phyloP scores from a whole-genome alignment of 805 yeast genomes.

The Pichia cabralensis region DNA sequence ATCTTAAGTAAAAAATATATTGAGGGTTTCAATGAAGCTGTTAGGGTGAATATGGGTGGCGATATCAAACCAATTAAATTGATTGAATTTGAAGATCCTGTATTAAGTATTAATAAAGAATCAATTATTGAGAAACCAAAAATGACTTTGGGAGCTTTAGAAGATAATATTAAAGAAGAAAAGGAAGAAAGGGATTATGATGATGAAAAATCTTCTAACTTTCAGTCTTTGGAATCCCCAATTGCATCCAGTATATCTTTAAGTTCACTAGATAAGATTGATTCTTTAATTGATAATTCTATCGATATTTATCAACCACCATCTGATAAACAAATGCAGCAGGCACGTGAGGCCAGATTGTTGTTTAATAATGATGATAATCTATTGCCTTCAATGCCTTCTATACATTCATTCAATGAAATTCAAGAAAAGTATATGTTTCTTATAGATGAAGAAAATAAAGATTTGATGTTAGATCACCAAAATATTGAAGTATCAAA shows the following conservation, averaged over 20 bases:
- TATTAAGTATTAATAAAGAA: neutral
- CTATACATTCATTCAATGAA: conserved; percentile 9
- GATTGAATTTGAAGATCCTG: conserved; percentile 10
- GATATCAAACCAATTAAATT: conserved; percentile 15
- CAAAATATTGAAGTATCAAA: too few species aligned
- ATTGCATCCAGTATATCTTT: too few species aligned
- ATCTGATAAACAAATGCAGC: conserved; percentile 5
- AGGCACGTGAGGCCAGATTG: conserved; percentile 9
- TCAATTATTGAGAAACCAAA: neutral
- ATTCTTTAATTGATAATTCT: neutral
- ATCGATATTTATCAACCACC: conserved; percentile 2
- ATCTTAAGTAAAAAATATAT: conserved; percentile 35
- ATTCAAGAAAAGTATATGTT: conserved; percentile 11
- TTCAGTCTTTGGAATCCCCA: too few species aligned
- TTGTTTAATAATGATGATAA: conserved; percentile 9
- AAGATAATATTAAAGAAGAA: neutral
- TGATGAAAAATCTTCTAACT: neutral
- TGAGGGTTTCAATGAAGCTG: conserved; percentile 24
- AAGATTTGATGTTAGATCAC: too few species aligned
- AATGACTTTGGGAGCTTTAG: neutral
- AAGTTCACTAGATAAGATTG: neutral
- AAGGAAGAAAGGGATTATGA: neutral
- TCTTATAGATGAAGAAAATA: conserved; percentile 16
- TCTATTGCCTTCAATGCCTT: conserved; percentile 8
- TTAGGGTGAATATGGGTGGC: conserved; percentile 24